These are phyloP conservation scores for Akanthomyces lecanii DNA, from an alignment of 2,329 filamentous ascomycete species.

Conservation along the genomic window DNA sequence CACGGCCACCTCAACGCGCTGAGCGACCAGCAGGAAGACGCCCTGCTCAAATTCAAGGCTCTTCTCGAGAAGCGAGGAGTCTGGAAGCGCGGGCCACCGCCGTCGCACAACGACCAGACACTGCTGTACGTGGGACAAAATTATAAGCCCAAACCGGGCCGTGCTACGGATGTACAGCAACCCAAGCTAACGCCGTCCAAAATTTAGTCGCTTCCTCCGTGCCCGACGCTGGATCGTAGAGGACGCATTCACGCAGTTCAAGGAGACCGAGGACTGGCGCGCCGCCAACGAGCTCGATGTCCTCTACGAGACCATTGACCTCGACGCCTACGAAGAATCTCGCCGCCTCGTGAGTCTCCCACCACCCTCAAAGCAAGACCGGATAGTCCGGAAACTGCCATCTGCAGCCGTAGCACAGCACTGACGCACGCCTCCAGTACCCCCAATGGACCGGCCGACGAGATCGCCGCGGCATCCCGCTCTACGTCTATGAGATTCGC, in stretches of 20 bases:
- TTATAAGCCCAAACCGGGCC: neutral
- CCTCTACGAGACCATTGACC: constrained; percentile 17
- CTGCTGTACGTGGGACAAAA: constrained; percentile 49
- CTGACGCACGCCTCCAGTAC: constrained; percentile 52
- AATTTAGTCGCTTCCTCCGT: constrained; percentile 13
- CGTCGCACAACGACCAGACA: constrained; percentile 69
- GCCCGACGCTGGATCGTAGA: constrained; percentile 9
- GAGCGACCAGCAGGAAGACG: constrained; percentile 60
- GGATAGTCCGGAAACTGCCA: neutral
- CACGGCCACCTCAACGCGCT: constrained; percentile 79
- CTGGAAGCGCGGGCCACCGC: constrained; percentile 52
- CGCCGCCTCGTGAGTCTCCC: constrained; percentile 60
- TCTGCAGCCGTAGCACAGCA: neutral
- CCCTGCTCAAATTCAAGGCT: constrained; percentile 68
- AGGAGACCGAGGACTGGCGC: constrained; percentile 16
- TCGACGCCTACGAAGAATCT: constrained; percentile 42
- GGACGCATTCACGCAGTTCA: constrained; percentile 13
- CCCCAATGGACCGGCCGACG: constrained; percentile 92
- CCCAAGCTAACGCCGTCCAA: neutral
- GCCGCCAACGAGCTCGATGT: constrained; percentile 14
- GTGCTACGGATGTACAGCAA: neutral
- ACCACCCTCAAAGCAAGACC: constrained; percentile 8
- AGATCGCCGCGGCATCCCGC: constrained; percentile 84
- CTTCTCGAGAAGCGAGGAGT: constrained; percentile 61
- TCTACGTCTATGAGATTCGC: constrained; percentile 86